Evolutionary conservation across 352 stramenopile species (phyloP).

Genomic region (Globisporangium megalacanthum): DNA sequence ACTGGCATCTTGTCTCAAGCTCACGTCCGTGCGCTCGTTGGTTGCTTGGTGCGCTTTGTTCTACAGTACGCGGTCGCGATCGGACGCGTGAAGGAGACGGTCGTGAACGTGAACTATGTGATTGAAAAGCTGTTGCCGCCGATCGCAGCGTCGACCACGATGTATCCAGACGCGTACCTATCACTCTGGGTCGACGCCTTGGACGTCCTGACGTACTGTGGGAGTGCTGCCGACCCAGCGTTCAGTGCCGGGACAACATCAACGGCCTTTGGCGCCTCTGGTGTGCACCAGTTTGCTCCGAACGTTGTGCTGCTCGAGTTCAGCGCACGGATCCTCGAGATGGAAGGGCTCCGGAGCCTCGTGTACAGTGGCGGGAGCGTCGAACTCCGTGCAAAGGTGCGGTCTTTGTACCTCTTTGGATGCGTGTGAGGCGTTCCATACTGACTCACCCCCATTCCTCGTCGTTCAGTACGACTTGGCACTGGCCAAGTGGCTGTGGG

Average conservation of each 20-base stretch:
- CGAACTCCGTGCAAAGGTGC: slow-evolving; percentile 54
- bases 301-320: slow-evolving; percentile 46
- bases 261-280: background rate
- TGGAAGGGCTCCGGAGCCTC: slow-evolving; percentile 32
- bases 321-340: slow-evolving; percentile 34
- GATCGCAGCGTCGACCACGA: slow-evolving; percentile 13
- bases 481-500: slow-evolving; percentile 76
- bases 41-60: background rate
- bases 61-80: slow-evolving; percentile 54
- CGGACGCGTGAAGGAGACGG: slow-evolving; percentile 40
- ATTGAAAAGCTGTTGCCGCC: slow-evolving; percentile 41
- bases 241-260: slow-evolving; percentile 7
- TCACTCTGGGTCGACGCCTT: slow-evolving; percentile 52
- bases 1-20: background rate
- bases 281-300: slow-evolving; percentile 44
- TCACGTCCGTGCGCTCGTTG: background rate
- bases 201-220: slow-evolving; percentile 47
- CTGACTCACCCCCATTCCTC: background rate
- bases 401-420: background rate
- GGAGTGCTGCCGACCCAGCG: slow-evolving; percentile 18
- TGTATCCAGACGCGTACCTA: slow-evolving; percentile 51
- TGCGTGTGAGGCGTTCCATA: too few relatives aligned
- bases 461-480: slow-evolving; percentile 54
- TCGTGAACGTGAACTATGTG: slow-evolving; percentile 50
- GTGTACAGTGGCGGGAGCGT: slow-evolving; percentile 43